A percentile compares a stretch with the other conserved stretches of the same genome.
These are phyloP conservation scores for Penicillium bialowiezense DNA, from an alignment of 495 filamentous ascomycete genomes.

Conservation along the genomic window DNA sequence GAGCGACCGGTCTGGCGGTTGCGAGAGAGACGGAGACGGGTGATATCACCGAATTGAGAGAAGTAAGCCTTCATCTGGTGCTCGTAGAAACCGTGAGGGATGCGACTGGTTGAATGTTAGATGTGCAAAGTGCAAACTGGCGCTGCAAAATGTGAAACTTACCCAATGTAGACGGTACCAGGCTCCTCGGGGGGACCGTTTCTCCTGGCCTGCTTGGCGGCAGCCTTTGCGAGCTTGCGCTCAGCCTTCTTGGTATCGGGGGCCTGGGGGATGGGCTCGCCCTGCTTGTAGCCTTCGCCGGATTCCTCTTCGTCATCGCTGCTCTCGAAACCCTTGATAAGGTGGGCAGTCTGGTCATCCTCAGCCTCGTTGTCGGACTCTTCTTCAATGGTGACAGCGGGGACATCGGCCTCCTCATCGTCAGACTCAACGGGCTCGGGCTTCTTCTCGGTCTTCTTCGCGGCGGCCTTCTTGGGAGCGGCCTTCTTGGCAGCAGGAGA, in stretches of 20 bases:
- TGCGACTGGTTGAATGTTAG: conserved; percentile 50
- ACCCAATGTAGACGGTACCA: conserved; percentile 83
- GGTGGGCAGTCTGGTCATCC: conserved; percentile 67
- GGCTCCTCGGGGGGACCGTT: conserved; percentile 49
- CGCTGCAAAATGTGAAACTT: conserved; percentile 11
- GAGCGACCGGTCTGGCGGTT: conserved; percentile 83
- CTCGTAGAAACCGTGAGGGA: conserved; percentile 96
- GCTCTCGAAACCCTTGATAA: conserved; percentile 78
- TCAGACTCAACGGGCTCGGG: conserved; percentile 22
- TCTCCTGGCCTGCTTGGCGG: conserved; percentile 49
- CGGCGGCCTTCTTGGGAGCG: conserved; percentile 26
- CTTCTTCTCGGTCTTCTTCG: conserved; percentile 22
- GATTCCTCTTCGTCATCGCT: conserved; percentile 61
- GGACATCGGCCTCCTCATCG: conserved; percentile 16
- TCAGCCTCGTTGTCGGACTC: conserved; percentile 37
- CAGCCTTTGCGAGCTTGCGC: conserved; percentile 53
- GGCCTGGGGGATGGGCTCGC: conserved; percentile 54
- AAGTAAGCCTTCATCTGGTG: conserved; percentile 93
- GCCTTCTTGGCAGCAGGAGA: conserved; percentile 33
- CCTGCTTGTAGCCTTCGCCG: conserved; percentile 53
- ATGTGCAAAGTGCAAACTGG: not conserved
- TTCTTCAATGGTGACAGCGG: conserved; percentile 20
- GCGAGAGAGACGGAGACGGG: conserved; percentile 78
- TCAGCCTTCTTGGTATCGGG: conserved; percentile 66
- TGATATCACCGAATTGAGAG: conserved; percentile 87